Evolutionary conservation across 768 basidiomycete species (phyloP), one percentile per base, ranked within the genome.

Genomic region (Vishniacozyma victoriae): DNA sequence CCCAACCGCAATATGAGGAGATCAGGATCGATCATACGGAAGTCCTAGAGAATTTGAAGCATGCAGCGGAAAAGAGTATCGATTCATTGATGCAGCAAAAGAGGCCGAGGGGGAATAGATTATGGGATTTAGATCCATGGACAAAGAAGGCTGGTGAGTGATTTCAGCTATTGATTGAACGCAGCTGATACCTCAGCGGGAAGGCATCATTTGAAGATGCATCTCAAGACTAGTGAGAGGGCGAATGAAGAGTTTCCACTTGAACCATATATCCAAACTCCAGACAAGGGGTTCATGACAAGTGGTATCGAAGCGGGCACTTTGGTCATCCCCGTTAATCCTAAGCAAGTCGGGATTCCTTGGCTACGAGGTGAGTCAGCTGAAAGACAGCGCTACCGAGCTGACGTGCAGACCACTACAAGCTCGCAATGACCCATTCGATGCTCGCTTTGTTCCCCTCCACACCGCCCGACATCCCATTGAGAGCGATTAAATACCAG

Each of bases 401-500:
- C 29, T 33, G 29, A 33, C 37, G 37, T 15, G 64, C 72, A 44
- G 74, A 78, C 39, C 76, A 79, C 24, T 76, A 65, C 13, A 69
- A 79, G 44, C 73, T 76, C 44, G 75, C 64, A 1, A 35, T 63
- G n/a, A 57, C 54, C 49, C 53, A 59, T 18, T 43, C 64, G 2
- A 44, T 69, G 0, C 43, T 61, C 12, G 53, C 52, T 0, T 46
- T 69, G 16, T 58, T 51, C 44, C 62, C 65, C 12, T 43, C 54
- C 27, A 23, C 45, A 16, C 58, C 62, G 5, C 50, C 53, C 3
- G 40, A 46, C 6, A 50, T 60, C 16, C 60, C 76, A 22, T 75
- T 79, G 23, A 73, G 79, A 27, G 74, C 80, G 16, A 79, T 81
- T 31, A 87, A 86, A 70, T 96, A 87, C 69, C 79, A 91, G 12